phyloP scores from a whole-genome alignment of 306 rosid species.

The Cucurbita argyrosperma region DNA sequence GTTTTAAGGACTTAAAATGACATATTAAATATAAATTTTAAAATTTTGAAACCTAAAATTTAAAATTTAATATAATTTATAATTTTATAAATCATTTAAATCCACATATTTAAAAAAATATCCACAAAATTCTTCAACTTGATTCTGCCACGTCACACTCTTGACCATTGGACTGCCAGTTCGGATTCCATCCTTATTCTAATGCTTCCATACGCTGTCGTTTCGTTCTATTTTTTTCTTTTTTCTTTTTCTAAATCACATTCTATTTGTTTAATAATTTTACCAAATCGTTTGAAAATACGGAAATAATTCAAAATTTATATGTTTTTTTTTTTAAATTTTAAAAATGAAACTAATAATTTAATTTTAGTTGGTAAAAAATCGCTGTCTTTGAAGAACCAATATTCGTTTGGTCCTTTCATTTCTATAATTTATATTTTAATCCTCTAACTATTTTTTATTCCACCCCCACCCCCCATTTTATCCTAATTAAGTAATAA shows the following conservation, averaged over 20 bases:
- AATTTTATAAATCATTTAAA: background rate
- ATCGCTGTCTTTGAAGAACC: no score
- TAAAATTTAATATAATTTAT: background rate
- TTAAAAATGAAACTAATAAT: background rate
- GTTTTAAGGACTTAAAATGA: no score
- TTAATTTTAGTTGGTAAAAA: background rate
- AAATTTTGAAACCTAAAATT: no score
- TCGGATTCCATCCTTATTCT: background rate
- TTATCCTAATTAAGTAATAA: no score
- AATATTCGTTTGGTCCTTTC: no score
- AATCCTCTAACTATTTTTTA: no score
- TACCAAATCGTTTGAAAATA: background rate
- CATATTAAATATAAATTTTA: no score
- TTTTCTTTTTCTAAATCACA: no score
- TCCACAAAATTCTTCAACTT: background rate
- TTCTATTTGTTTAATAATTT: background rate
- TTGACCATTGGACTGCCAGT: background rate
- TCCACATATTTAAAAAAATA: background rate
- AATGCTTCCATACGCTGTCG: background rate
- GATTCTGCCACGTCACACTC: background rate
- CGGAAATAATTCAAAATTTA: background rate
- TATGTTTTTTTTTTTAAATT: background rate
- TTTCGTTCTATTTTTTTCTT: background rate
- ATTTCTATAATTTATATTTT: no score
- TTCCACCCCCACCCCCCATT: no score